These are phyloP conservation scores for Kuraishia molischiana DNA, from an alignment of 805 yeast species.

Conservation along the genomic window DNA sequence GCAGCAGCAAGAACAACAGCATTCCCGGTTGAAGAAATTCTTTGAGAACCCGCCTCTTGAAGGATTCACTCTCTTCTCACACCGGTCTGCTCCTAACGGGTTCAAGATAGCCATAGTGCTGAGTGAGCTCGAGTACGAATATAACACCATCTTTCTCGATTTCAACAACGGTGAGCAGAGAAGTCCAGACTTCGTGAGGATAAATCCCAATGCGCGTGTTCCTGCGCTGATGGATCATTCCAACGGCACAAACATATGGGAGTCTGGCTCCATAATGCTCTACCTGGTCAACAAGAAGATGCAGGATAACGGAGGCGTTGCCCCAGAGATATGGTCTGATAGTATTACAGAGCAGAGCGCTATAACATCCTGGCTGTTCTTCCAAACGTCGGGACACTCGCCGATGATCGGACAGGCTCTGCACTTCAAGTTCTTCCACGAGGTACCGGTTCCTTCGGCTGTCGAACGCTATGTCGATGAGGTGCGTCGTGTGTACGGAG, in stretches of 20 bases:
- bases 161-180: conserved; percentile 86
- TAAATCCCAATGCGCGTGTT: conserved; percentile 92
- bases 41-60: conserved; percentile 68
- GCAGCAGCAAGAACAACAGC: conserved; percentile 20
- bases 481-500: conserved; percentile 88
- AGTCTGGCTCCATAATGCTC: conserved; percentile 83
- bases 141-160: conserved; percentile 76
- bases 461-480: conserved; percentile 88
- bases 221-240: conserved; percentile 91
- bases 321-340: conserved; percentile 66
- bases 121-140: conserved; percentile 71
- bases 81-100: conserved; percentile 89
- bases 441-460: conserved; percentile 77
- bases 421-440: conserved; percentile 87
- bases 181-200: conserved; percentile 87
- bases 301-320: conserved; percentile 53
- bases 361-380: conserved; percentile 82
- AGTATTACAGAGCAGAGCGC: conserved; percentile 74
- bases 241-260: conserved; percentile 81
- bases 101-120: conserved; percentile 89
- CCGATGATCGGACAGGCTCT: conserved; percentile 98
- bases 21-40: conserved; percentile 61
- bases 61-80: conserved; percentile 79
- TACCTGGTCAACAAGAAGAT: conserved; percentile 66
- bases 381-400: conserved; percentile 95